Evolutionary conservation across 2,329 filamentous ascomycete genomes (phyloP).

Genomic region (Fusarium setosum): DNA sequence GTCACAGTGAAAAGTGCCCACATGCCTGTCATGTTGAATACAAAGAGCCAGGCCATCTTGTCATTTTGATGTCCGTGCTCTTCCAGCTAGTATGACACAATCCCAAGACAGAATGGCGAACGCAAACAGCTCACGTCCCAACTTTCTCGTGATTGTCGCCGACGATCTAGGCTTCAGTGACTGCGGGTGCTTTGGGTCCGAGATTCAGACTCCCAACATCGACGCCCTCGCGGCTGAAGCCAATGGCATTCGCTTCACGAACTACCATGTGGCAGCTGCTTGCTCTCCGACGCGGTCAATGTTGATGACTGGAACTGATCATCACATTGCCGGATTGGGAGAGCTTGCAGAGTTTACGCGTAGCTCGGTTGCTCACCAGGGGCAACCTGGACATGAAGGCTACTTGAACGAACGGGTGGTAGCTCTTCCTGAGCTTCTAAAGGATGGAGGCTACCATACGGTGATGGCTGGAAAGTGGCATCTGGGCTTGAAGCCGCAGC

Average conservation of each 20-base stretch:
- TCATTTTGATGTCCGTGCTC: background rate
- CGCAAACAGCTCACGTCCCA: constrained; percentile 47
- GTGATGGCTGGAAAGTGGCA: no score
- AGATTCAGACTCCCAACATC: constrained; percentile 48
- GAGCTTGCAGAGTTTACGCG: constrained; percentile 64
- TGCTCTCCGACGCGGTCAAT: constrained; percentile 75
- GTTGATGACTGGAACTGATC: constrained; percentile 66
- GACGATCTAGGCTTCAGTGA: constrained; percentile 50
- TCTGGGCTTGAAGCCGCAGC: no score
- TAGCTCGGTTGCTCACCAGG: constrained; percentile 57
- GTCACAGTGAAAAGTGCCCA: no score
- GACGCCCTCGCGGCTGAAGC: constrained; percentile 49
- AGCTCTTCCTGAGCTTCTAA: no score
- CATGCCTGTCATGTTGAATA: background rate
- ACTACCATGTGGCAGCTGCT: constrained; percentile 73
- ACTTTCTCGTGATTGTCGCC: constrained; percentile 49
- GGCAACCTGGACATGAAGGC: constrained; percentile 71
- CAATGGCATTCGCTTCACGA: constrained; percentile 68
- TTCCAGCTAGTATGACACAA: background rate
- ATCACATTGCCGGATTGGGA: constrained; percentile 60
- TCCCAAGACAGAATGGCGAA: constrained; percentile 56
- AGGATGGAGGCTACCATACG: no score
- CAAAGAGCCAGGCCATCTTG: background rate
- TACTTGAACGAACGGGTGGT: constrained; percentile 62
- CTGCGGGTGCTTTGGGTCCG: constrained; percentile 44